phyloP scores from a whole-genome alignment of 179 eudicot species.

The Beta corolliflora region DNA sequence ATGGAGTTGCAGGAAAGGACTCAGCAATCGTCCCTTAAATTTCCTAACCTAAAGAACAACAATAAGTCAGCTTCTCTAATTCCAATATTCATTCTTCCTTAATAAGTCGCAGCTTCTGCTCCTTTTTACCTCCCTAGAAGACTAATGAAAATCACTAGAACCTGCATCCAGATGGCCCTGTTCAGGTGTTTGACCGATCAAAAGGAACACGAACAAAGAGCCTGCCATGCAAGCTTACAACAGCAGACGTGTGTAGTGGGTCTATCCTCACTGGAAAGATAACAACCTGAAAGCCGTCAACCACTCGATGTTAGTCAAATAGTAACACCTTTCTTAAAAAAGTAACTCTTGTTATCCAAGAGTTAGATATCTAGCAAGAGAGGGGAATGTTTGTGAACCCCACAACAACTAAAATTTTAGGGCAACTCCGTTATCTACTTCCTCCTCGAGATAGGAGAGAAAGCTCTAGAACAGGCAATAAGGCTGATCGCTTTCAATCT shows the following conservation, averaged over 20 bases:
- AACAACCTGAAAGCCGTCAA: constrained; percentile 54
- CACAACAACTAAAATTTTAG: too few species aligned
- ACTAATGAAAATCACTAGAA: not conserved
- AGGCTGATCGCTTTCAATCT: not conserved
- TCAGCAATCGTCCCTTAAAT: not conserved
- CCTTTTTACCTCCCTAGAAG: constrained; percentile 2
- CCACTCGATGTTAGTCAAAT: not conserved
- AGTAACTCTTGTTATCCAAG: too few species aligned
- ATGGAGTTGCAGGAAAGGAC: not conserved
- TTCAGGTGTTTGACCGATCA: constrained; percentile 51
- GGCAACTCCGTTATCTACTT: not conserved
- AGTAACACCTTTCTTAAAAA: not conserved
- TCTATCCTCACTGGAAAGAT: constrained; percentile 72
- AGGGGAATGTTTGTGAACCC: too few species aligned
- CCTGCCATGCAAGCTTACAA: constrained; percentile 86
- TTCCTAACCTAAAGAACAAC: constrained; percentile 28
- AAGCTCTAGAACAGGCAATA: too few species aligned
- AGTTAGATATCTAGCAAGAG: too few species aligned
- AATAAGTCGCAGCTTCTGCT: constrained; percentile 16
- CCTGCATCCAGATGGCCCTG: not conserved
- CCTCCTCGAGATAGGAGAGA: not conserved
- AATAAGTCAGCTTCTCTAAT: constrained; percentile 25
- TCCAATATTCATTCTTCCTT: constrained; percentile 2
- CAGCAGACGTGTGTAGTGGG: constrained; percentile 85
- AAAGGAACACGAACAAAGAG: constrained; percentile 84